Evolutionary conservation across 2,329 filamentous ascomycete species (phyloP).

Genomic region (Cercospora canescens): DNA sequence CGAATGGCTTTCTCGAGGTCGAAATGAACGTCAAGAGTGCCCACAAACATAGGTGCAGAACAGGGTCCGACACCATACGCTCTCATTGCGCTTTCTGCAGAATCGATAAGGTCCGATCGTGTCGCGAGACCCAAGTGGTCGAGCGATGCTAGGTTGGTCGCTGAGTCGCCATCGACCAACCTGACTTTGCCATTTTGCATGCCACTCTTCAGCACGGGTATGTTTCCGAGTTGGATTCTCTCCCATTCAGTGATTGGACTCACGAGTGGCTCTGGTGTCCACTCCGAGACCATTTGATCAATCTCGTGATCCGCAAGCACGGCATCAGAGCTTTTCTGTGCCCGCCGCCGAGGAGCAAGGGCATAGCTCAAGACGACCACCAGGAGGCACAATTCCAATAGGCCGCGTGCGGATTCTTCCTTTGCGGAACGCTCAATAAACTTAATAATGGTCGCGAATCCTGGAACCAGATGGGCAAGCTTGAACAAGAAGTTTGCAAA

Average conservation of each 20-base stretch:
- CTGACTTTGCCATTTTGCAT: no score
- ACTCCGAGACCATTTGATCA: conserved; percentile 93
- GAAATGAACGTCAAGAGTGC: conserved; percentile 96
- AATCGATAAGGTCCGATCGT: conserved; percentile 89
- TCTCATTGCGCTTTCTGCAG: conserved; percentile 87
- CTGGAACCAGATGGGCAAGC: conserved; percentile 71
- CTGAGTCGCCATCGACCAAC: conserved; percentile 65
- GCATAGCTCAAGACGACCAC: conserved; percentile 29
- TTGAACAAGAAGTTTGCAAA: no score
- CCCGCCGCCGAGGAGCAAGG: conserved; percentile 91
- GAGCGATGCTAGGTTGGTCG: conserved; percentile 88
- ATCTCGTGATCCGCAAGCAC: conserved; percentile 93
- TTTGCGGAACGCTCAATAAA: conserved; percentile 98
- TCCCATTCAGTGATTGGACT: conserved; percentile 66
- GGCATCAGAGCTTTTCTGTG: conserved; percentile 78
- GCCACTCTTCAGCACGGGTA: no score
- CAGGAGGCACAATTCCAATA: conserved; percentile 67
- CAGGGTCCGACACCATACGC: conserved; percentile 96
- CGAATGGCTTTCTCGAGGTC: conserved; percentile 93
- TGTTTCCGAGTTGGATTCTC: conserved; percentile 72
- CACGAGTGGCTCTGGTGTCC: conserved; percentile 91
- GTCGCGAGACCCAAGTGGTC: conserved; percentile 97
- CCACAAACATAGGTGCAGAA: conserved; percentile 95
- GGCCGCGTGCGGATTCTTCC: conserved; percentile 89
- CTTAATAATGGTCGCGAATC: conserved; percentile 87